Evolutionary conservation across 805 yeast species (phyloP), one percentile per base, ranked within the genome.

Genomic region (Saturnispora serradocipensis): DNA sequence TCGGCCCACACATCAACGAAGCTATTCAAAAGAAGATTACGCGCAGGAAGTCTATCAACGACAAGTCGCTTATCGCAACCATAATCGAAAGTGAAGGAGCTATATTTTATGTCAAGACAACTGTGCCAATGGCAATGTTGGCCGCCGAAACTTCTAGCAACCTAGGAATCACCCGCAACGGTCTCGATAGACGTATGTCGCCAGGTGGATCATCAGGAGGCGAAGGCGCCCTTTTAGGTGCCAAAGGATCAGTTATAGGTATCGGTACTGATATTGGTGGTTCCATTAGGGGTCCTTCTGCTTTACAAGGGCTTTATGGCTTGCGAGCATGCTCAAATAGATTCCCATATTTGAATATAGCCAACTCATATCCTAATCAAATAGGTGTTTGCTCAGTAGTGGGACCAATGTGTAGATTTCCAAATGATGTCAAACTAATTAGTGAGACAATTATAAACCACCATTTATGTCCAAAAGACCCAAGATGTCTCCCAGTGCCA

Each of bases 381-480:
- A 61, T 62, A 5, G 53, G 60, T 6, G 61, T 69, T 28, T 55
- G 63, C 6, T 66, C 71, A 1, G 72, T 69, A 34, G 63, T 65
- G 34, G 73, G 72, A 2, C 73, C 73, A 47, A 61, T 67, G 61
- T 58, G 66, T 20, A 53, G 58, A 27, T 54, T 54, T 45, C 39
- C 67, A 27, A 61, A 64, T 32, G 72, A 67, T 56, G 39, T 67
- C 42, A 72, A 70, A 46, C 60, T 66, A 24, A 67, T 73, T 50
- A 67, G 70, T 38, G 66, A 72, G 48, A 55, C 67, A 1, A 62
- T 79, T 11, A 59, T 75, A 16, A 65, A 63, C 38, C 54, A 65
- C 18, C 64, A 73, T 53, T 76, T 80, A 8, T 74, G 82, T 79
- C 50, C 60, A 8, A 50, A 58, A 39, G 85, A 82, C 59, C 77